Conservation (phyloP, 352 stramenopile species). For the Phytophthora podocarpi region DNA sequence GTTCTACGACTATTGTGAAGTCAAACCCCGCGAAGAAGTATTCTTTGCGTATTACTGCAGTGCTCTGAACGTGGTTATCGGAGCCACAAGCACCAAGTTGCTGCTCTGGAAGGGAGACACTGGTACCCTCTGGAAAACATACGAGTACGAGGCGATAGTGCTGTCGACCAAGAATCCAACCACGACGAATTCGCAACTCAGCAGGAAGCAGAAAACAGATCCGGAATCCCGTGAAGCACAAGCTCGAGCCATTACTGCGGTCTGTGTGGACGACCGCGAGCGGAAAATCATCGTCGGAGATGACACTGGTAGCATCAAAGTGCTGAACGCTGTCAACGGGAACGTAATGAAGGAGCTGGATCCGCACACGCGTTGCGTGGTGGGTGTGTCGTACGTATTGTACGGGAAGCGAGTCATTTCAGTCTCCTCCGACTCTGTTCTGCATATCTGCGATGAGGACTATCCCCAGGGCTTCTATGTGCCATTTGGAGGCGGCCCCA, state of each 20-base stretch:
- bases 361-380: slow-evolving; percentile 50
- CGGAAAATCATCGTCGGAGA: slow-evolving; percentile 83
- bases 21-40: slow-evolving; percentile 67
- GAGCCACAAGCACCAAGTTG: slow-evolving; percentile 56
- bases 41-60: slow-evolving; percentile 64
- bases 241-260: slow-evolving; percentile 57
- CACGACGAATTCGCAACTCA: slow-evolving; percentile 3
- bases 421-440: slow-evolving; percentile 53
- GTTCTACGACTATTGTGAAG: slow-evolving; percentile 70
- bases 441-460: slow-evolving; percentile 79
- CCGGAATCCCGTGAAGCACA: slow-evolving; percentile 22
- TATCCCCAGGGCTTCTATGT: slow-evolving; percentile 75
- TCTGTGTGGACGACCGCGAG: slow-evolving; percentile 85
- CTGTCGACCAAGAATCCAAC: slow-evolving; percentile 20
- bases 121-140: slow-evolving; percentile 57
- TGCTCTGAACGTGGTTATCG: slow-evolving; percentile 61
- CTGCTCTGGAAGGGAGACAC: slow-evolving; percentile 67
- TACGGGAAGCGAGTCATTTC: slow-evolving; percentile 71
- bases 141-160: slow-evolving; percentile 50
- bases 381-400: slow-evolving; percentile 61
- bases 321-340: slow-evolving; percentile 81
- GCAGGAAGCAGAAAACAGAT: slow-evolving; percentile 12
- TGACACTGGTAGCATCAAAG: slow-evolving; percentile 61
- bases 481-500: slow-evolving; percentile 50
- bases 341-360: slow-evolving; percentile 86